Evolutionary conservation across 495 filamentous ascomycete genomes (phyloP), one percentile per base, ranked within the genome.

Genomic region (Aspergillus homomorphus): DNA sequence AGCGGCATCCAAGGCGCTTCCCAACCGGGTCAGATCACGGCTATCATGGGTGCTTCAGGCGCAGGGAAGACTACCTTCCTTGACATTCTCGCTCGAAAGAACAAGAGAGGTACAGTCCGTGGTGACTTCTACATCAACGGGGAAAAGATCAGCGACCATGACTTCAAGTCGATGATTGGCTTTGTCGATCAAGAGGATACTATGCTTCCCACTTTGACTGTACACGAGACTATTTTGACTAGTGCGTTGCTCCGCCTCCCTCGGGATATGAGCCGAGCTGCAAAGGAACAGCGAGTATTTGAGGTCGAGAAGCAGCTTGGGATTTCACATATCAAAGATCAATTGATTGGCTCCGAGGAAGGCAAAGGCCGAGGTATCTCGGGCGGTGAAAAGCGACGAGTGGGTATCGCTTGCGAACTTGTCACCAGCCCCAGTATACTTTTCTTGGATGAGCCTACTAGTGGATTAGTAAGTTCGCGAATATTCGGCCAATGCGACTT

Each of bases 161-260:
- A 97, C 28, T 98, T 91, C 71, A 89, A 89, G 69, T 90, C 81
- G 60, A 92, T 96, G 64, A 87, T 96, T 50, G 94, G 94, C 45
- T 98, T 98, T 64, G 94, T 98, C 30, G 95, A 98, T 62, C 94
- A 98, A 72, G 94, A 98, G 63, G 94, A 98, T 66, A 96, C 93
- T 7, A 96, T 98, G 92, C 82, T 98, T 53, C 88, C 94, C 4
- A 98, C 94, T 6, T 76, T 98, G 64, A 98, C 95, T 2, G 95
- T 98, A 18, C 96, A 98, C 70, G 94, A 98, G 75, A 98, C 95
- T 10, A 98, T 98, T 60, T 77, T 96, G 62, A 96, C 90, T 33
- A 96, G 92, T 67, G 94, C 94, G 16, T 77, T 98, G 19, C 85
- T 98, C 50, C 83, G 94, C 61, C 80, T 98, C 26, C 94, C 94